Percentiles rank a stretch among this genome's conserved stretches.
Conservation (phyloP, 2,329 filamentous ascomycete genomes). For the Cladophialophora yegresii region DNA sequence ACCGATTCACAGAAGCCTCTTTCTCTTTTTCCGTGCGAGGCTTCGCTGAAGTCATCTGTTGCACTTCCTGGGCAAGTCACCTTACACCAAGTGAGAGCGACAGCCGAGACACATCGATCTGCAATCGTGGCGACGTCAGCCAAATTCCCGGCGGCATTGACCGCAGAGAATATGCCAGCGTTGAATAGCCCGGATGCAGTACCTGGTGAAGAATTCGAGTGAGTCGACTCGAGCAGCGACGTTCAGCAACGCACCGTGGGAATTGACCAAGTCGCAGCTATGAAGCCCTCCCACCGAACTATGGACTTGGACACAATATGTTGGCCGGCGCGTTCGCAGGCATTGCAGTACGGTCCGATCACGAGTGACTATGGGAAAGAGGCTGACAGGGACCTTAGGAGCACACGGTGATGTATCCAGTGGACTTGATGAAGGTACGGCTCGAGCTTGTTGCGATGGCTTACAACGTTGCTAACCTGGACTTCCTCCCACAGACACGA, state of each 20-base stretch:
- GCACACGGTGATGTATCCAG: slow-evolving; percentile 98
- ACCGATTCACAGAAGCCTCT: not conserved
- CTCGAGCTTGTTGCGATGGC: slow-evolving; percentile 36
- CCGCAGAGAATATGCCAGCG: slow-evolving; percentile 36
- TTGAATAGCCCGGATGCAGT: slow-evolving; percentile 42
- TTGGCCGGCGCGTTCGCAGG: slow-evolving; percentile 93
- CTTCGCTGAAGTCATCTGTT: not conserved
- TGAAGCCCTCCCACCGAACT: slow-evolving; percentile 91
- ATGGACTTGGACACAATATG: slow-evolving; percentile 94
- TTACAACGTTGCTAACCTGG: slow-evolving; percentile 18
- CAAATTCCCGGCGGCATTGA: slow-evolving; percentile 37
- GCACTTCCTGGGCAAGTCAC: slow-evolving; percentile 6
- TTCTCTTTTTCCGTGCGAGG: slow-evolving; percentile 1
- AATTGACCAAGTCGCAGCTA: slow-evolving; percentile 59
- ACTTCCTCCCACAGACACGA: slow-evolving; percentile 68
- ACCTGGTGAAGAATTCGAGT: slow-evolving; percentile 51
- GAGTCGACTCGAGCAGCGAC: slow-evolving; percentile 43
- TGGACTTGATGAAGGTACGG: slow-evolving; percentile 91
- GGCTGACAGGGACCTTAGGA: slow-evolving; percentile 60
- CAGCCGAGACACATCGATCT: slow-evolving; percentile 12
- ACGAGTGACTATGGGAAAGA: not conserved
- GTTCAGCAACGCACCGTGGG: not conserved
- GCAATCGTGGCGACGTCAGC: slow-evolving; percentile 37
- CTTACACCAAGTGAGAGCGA: slow-evolving; percentile 1
- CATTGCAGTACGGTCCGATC: slow-evolving; percentile 68